Evolutionary conservation across 2,329 filamentous ascomycete species (phyloP), one percentile per base, ranked within the genome.

Genomic region (Dothistroma pini): DNA sequence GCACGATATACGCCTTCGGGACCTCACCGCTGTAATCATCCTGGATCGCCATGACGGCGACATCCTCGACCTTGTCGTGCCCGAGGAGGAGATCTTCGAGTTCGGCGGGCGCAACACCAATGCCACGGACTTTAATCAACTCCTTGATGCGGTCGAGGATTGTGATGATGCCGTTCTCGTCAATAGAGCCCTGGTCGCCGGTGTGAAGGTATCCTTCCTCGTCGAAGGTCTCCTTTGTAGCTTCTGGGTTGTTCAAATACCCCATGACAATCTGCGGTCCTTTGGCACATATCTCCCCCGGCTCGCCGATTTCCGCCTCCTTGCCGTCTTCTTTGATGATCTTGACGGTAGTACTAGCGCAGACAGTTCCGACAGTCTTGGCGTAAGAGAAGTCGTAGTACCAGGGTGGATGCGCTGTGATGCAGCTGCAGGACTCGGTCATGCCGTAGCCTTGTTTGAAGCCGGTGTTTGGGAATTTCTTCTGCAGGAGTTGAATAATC

Each of bases 401-500:
- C 0, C 79, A 77, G 0, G 81, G 81, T 4, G 86, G 83, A 57
- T 88, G 85, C 0, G 83, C 79, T 0, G 85, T 87, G 63, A 89
- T 86, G 65, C 84, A 87, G 1, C 78, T 80, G 70, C 84, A 88
- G 0, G 79, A 83, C 71, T 88, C 86, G 0, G 86, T 89, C 85
- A 89, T 88, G 31, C 86, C 86, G 67, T 88, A 89, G 1, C 0
- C 84, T 83, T 1, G 82, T 84, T 3, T 79, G 75, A 88, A 86
- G 0, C 84, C 84, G 0, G 81, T 84, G 1, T 79, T 74, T 0
- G 85, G 86, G 67, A 87, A 88, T 53, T 80, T 81, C 62, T 78
- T 76, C 60, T 83, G 73, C 14, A 88, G 75, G 25, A 81, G 77
- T 25, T 82, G 78, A 16, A 88, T 77, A 57, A 89, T 82, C 69